These are phyloP conservation scores for Piper longum DNA, from an alignment of 164 flowering plant genomes.

Conservation along the genomic window DNA sequence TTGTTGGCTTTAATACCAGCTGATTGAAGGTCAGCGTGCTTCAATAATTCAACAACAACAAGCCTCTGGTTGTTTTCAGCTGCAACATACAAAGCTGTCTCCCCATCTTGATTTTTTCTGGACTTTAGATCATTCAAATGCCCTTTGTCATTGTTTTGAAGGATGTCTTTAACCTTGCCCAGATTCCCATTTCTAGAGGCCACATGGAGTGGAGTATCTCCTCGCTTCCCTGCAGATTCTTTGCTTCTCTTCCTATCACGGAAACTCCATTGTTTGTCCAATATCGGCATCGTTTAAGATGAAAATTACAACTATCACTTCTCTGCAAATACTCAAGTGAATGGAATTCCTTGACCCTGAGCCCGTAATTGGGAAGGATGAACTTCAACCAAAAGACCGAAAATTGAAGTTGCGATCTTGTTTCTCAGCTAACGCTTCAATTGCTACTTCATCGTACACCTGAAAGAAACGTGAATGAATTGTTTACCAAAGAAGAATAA, in stretches of 20 bases:
- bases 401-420: neutral
- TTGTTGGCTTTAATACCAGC: slow-evolving; percentile 58
- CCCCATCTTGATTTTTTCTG: slow-evolving; percentile 59
- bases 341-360: neutral
- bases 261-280: slow-evolving; percentile 39
- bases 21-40: slow-evolving; percentile 42
- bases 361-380: neutral
- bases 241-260: slow-evolving; percentile 48
- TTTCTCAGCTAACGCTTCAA: neutral
- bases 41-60: slow-evolving; percentile 56
- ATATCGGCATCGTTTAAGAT: slow-evolving; percentile 4
- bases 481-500: neutral
- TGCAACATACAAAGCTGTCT: slow-evolving; percentile 65
- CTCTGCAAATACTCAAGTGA: neutral
- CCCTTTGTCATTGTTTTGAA: slow-evolving; percentile 25
- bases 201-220: slow-evolving; percentile 64
- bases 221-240: slow-evolving; percentile 77
- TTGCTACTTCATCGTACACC: neutral
- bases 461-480: neutral
- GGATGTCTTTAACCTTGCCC: slow-evolving; percentile 39
- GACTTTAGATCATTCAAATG: slow-evolving; percentile 30
- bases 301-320: neutral
- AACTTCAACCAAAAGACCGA: neutral
- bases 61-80: slow-evolving; percentile 69
- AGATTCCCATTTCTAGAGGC: slow-evolving; percentile 71